A percentile compares a stretch with the other conserved stretches of the same genome.
phyloP scores from a whole-genome alignment of 176 grass and related monocot genomes.

The Triticum timopheevii region DNA sequence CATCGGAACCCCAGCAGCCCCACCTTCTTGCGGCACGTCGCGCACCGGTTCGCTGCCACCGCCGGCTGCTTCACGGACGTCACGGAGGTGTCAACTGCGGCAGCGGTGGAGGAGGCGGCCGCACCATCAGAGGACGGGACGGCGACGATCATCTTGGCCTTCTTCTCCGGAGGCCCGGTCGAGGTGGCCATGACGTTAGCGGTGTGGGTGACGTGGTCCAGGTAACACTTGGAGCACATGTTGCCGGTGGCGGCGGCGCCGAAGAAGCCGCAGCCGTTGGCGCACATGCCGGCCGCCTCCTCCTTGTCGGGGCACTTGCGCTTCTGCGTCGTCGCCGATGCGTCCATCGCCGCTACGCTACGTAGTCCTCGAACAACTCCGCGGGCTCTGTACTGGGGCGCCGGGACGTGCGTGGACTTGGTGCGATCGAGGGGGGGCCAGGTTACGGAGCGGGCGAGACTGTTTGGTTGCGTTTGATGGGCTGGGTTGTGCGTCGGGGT shows the following conservation, averaged over 20 bases:
- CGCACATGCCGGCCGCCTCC: slow-evolving; percentile 31
- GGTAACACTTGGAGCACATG: slow-evolving; percentile 65
- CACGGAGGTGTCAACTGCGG: neutral
- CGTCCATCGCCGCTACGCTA: neutral
- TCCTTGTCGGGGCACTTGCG: slow-evolving; percentile 5
- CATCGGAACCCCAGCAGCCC: neutral
- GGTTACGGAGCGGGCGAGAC: neutral
- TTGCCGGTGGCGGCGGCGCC: slow-evolving; percentile 40
- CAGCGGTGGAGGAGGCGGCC: too few species aligned
- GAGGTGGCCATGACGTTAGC: neutral
- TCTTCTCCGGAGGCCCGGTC: neutral
- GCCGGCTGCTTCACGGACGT: neutral
- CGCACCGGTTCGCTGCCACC: neutral
- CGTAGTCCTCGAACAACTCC: neutral
- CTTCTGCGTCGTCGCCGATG: neutral
- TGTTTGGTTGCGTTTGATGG: neutral
- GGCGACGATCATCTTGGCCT: neutral
- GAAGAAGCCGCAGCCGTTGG: slow-evolving; percentile 68
- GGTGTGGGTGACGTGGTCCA: neutral
- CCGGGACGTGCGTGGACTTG: neutral
- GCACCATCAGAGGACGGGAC: too few species aligned
- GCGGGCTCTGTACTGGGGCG: neutral
- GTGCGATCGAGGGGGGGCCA: neutral
- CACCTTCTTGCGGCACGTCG: neutral
- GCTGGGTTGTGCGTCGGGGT: neutral